These are phyloP conservation scores for Plantago elongata DNA, from an alignment of 257 asterid genomes.

Conservation along the genomic window DNA sequence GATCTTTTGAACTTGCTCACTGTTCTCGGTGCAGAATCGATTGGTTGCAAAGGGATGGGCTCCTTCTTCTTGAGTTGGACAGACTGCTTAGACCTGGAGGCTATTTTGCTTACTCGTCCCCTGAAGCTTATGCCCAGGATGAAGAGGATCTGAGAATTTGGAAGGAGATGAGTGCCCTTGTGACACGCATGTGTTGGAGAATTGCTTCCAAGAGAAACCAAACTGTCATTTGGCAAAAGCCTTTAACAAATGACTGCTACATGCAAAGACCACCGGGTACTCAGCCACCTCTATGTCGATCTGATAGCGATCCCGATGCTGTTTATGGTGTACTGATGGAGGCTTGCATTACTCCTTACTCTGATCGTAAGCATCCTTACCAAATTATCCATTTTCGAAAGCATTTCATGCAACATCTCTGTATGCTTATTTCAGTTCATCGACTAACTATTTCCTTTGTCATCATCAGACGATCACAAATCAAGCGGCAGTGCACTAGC, in stretches of 20 bases:
- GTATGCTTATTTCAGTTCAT: neutral
- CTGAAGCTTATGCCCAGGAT: constrained; percentile 95
- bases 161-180: constrained; percentile 82
- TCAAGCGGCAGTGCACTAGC: constrained; percentile 78
- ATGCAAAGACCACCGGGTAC: constrained; percentile 70
- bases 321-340: constrained; percentile 82
- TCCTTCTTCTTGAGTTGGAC: constrained; percentile 91
- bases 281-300: constrained; percentile 83
- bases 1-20: constrained; percentile 91
- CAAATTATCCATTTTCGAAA: neutral
- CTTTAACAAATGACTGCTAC: constrained; percentile 48
- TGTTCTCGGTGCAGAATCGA: constrained; percentile 96
- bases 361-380: constrained; percentile 68
- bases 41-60: constrained; percentile 92
- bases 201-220: constrained; percentile 74
- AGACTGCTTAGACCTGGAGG: constrained; percentile 93
- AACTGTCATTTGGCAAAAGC: constrained; percentile 93
- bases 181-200: constrained; percentile 92
- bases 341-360: constrained; percentile 84
- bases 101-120: constrained; percentile 91
- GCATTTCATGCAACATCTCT: neutral
- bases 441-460: constrained; percentile 15
- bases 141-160: constrained; percentile 89
- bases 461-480: constrained; percentile 72
- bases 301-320: constrained; percentile 92